Evolutionary conservation across 2,329 filamentous ascomycete genomes (phyloP), one percentile per base, ranked within the genome.

Genomic region (Tolypocladium ovalisporum): DNA sequence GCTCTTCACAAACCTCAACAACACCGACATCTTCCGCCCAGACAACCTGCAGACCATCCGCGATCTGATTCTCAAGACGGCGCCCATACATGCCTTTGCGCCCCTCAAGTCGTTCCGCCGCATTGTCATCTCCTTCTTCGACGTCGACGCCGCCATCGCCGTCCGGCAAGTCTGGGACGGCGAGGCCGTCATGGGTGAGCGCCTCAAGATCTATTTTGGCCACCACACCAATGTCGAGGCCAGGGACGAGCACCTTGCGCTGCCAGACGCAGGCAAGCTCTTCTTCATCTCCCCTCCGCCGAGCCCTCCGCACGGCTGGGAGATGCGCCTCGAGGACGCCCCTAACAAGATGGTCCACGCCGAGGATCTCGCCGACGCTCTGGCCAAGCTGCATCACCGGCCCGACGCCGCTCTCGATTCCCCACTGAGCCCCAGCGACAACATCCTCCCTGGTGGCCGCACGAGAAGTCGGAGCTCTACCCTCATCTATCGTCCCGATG

Each of bases 41-140:
- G 80, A 86, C 61, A 90, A 90, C 72, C 79, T 93, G 59, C 82
- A 87, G 65, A 84, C 81, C 60, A 88, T 93, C 66, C 86, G 85
- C 68, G 79, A 85, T 56, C 83, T 90, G 59, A 85, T 94, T 70
- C 76, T 82, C 66, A 72, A 81, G 54, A 83, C 85, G n/a, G 87
- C 87, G 3, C 79, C 84, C 54, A 84, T 93, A 62, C 86, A 90
- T 73, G 84, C 86, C 59, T 94, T 89, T 80, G 83, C 87, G 13
- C 89, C 89, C 0, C 81, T 94, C 61, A 90, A 89, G 70, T 91
- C 87, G 8, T 90, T 94, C 79, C 83, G 86, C 62, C 86, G 89
- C 70, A 90, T 94, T 66, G 79, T 93, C 64, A 83, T 89, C 60
- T 90, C 88, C 63, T 93, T 94, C 77, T 86, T 81, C 72, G 83